A percentile compares a stretch with the other conserved stretches of the same genome.
Conservation (phyloP, 768 basidiomycete genomes). For the Russula ochroleuca region DNA sequence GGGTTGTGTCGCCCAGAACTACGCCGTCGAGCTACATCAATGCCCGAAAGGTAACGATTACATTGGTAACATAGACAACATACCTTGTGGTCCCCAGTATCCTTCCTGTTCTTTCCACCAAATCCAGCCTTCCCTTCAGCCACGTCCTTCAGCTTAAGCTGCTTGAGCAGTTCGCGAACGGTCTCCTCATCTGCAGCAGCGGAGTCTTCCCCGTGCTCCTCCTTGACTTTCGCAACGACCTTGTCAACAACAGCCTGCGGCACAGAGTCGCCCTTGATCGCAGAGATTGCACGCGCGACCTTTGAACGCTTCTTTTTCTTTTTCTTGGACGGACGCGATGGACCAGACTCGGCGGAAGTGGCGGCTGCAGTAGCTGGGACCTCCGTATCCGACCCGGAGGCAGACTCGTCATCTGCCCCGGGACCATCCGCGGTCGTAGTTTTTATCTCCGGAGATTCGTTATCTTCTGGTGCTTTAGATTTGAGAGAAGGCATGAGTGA, state of each 20-base stretch:
- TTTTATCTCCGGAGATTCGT: slow-evolving; percentile 2
- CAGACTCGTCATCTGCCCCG: slow-evolving; percentile 7
- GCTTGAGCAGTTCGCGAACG: slow-evolving; percentile 64
- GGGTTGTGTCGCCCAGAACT: slow-evolving; percentile 99
- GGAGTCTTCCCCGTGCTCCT: slow-evolving; percentile 35
- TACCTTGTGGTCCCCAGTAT: slow-evolving; percentile 87
- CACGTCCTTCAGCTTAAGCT: slow-evolving; percentile 81
- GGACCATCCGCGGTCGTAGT: not conserved
- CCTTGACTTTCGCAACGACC: slow-evolving; percentile 55
- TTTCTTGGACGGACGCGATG: slow-evolving; percentile 55
- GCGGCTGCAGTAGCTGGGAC: not conserved
- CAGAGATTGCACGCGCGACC: slow-evolving; percentile 48
- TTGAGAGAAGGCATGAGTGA: slow-evolving; percentile 15
- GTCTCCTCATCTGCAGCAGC: slow-evolving; percentile 53
- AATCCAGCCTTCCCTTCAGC: slow-evolving; percentile 75
- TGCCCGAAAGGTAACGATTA: slow-evolving; percentile 8
- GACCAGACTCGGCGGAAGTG: slow-evolving; percentile 31
- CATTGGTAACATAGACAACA: slow-evolving; percentile 23
- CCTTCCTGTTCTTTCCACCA: slow-evolving; percentile 72
- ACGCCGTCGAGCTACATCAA: slow-evolving; percentile 16
- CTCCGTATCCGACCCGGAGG: slow-evolving; percentile 15
- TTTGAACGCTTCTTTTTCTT: slow-evolving; percentile 90
- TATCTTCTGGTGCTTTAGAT: slow-evolving; percentile 9
- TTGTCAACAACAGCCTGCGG: slow-evolving; percentile 64
- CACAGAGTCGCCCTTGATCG: slow-evolving; percentile 50